A percentile compares a stretch with the other conserved stretches of the same genome.
Evolutionary conservation across 129 eudicot species (phyloP).

Genomic region (Tagetes patula): DNA sequence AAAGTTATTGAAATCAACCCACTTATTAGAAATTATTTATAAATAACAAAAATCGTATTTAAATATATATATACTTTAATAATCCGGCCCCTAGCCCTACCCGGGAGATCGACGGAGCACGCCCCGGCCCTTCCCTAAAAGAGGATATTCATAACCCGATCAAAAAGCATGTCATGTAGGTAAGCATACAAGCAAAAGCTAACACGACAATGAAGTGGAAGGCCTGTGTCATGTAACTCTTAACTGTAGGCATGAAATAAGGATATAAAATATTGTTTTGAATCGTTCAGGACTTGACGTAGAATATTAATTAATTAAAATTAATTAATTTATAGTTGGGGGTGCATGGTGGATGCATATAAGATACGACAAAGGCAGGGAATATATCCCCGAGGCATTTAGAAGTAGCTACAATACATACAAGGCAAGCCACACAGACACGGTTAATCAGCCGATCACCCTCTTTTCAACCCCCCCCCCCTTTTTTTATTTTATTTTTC

Average conservation of each 20-base stretch:
- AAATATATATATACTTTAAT: too few relatives aligned
- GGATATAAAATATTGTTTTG: not conserved
- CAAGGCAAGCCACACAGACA: conserved; percentile 40
- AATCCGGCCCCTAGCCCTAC: too few relatives aligned
- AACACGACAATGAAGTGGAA: too few relatives aligned
- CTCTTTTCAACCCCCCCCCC: not conserved
- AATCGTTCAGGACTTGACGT: not conserved
- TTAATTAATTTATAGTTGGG: not conserved
- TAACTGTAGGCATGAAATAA: too few relatives aligned
- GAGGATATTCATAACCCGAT: too few relatives aligned
- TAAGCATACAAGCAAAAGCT: too few relatives aligned
- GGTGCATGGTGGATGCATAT: not conserved
- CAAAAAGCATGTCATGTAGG: too few relatives aligned
- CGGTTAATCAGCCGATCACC: conserved; percentile 46
- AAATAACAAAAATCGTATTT: not conserved
- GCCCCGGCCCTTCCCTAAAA: too few relatives aligned
- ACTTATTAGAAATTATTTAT: too few relatives aligned
- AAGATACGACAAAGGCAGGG: conserved; percentile 61
- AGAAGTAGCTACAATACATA: conserved; percentile 40
- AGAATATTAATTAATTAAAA: not conserved
- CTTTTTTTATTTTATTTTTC: conserved; percentile 12
- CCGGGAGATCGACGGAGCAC: too few relatives aligned
- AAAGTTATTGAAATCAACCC: too few relatives aligned
- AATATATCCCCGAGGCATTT: conserved; percentile 52
- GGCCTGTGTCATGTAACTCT: too few relatives aligned